phyloP scores from a whole-genome alignment of 371 early-diverging fungal genomes.

The Quaeritorhiza haematococci region DNA sequence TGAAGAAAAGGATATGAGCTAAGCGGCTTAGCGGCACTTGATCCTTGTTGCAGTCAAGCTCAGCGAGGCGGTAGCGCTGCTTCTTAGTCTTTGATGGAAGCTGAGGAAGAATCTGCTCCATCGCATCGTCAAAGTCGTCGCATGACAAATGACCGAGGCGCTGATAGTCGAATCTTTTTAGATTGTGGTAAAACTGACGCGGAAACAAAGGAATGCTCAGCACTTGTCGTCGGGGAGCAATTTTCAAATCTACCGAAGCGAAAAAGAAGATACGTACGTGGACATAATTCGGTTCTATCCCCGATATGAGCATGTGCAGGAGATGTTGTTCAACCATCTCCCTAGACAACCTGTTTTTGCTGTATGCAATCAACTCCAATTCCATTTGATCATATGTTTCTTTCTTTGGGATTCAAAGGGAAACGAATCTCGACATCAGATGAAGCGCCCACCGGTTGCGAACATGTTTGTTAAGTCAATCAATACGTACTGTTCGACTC shows the following conservation, averaged over 20 bases:
- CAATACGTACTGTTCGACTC: constrained; percentile 27
- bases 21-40: too few species aligned
- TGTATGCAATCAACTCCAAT: constrained; percentile 40
- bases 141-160: constrained; percentile 24
- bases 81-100: too few species aligned
- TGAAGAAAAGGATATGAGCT: too few species aligned
- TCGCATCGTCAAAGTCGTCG: constrained; percentile 43
- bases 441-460: too few species aligned
- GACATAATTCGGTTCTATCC: constrained; percentile 41
- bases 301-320: constrained; percentile 32
- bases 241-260: not conserved
- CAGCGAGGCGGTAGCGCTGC: too few species aligned
- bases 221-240: not conserved
- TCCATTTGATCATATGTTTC: constrained; percentile 46
- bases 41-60: too few species aligned
- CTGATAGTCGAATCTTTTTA: constrained; percentile 33
- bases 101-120: constrained; percentile 25
- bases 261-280: constrained; percentile 20
- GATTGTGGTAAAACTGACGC: constrained; percentile 19
- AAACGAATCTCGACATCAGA: not conserved
- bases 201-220: not conserved
- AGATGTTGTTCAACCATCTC: constrained; percentile 39
- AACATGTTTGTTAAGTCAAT: too few species aligned
- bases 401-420: too few species aligned
- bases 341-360: constrained; percentile 36